Evolutionary conservation across 2,329 filamentous ascomycete species (phyloP).

Genomic region (Colletotrichum sp.): DNA sequence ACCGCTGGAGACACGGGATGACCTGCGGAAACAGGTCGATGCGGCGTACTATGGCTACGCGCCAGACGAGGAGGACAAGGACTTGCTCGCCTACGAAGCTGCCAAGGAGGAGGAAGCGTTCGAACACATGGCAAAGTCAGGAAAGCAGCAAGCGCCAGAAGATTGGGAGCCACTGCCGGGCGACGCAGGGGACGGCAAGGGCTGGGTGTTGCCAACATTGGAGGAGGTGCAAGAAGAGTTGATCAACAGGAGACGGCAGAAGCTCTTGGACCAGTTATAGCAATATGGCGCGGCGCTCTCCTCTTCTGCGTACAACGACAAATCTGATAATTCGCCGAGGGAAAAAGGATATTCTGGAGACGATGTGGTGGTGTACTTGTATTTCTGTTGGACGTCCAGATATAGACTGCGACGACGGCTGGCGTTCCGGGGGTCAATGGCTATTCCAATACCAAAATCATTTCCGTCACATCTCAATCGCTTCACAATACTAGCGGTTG

Average conservation of each 20-base stretch:
- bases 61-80: constrained; percentile 87
- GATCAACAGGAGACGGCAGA: constrained; percentile 82
- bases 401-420: constrained; percentile 5
- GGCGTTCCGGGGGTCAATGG: constrained; percentile 8
- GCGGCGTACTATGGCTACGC: constrained; percentile 97
- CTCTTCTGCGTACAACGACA: neutral
- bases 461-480: neutral
- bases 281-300: neutral
- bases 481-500: neutral
- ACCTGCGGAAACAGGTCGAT: constrained; percentile 79
- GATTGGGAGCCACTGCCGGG: constrained; percentile 89
- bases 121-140: constrained; percentile 68
- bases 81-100: constrained; percentile 79
- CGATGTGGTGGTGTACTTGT: constrained; percentile 1
- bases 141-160: constrained; percentile 61
- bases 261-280: constrained; percentile 80
- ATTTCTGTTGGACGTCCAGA: constrained; percentile 5
- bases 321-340: neutral
- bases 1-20: constrained; percentile 70
- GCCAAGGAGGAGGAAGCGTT: constrained; percentile 83
- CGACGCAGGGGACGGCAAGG: constrained; percentile 80
- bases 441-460: constrained; percentile 16
- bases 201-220: constrained; percentile 83
- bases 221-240: constrained; percentile 96
- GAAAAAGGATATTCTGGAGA: neutral